A percentile compares a stretch with the other conserved stretches of the same genome.
These are phyloP conservation scores for Crithidia bombi DNA, from an alignment of 208 protist species.

Conservation along the genomic window DNA sequence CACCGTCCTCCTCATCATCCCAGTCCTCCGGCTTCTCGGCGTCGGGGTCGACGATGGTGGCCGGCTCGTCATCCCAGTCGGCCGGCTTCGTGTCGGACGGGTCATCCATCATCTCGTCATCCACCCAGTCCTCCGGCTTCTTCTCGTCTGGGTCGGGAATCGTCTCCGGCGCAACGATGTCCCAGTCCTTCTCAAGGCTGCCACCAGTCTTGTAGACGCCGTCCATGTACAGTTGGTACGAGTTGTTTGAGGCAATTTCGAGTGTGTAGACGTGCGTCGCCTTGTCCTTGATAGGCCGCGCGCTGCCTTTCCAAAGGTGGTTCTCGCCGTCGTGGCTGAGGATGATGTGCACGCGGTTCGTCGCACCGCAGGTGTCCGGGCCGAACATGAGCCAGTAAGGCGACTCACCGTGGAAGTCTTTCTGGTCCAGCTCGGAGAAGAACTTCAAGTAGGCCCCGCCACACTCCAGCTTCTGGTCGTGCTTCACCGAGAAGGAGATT, in stretches of 20 bases:
- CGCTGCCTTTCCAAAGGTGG: constrained; percentile 79
- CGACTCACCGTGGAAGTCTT: constrained; percentile 86
- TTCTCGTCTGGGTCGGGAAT: constrained; percentile 88
- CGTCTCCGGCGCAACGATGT: constrained; percentile 83
- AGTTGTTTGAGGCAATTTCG: constrained; percentile 88
- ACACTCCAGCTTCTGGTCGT: constrained; percentile 91
- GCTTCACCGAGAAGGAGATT: constrained; percentile 92
- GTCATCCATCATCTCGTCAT: constrained; percentile 84
- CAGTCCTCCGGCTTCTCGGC: constrained; percentile 93
- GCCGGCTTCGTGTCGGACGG: constrained; percentile 90
- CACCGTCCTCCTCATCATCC: constrained; percentile 91
- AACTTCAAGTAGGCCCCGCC: constrained; percentile 96
- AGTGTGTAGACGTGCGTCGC: constrained; percentile 96
- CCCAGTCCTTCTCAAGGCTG: constrained; percentile 89
- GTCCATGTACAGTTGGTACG: constrained; percentile 93
- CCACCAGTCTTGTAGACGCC: constrained; percentile 64
- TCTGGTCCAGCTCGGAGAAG: constrained; percentile 77
- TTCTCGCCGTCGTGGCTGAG: constrained; percentile 95
- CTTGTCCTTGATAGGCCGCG: constrained; percentile 66
- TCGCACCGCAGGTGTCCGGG: constrained; percentile 92
- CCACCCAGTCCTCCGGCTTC: constrained; percentile 93
- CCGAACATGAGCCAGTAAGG: constrained; percentile 97
- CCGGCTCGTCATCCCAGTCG: constrained; percentile 88
- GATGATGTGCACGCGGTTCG: constrained; percentile 92
- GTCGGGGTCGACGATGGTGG: constrained; percentile 87